Percentiles rank a stretch among this genome's conserved stretches.
phyloP scores from a whole-genome alignment of 1,284 basidiomycete genomes.

The Sphagnurus paluster region DNA sequence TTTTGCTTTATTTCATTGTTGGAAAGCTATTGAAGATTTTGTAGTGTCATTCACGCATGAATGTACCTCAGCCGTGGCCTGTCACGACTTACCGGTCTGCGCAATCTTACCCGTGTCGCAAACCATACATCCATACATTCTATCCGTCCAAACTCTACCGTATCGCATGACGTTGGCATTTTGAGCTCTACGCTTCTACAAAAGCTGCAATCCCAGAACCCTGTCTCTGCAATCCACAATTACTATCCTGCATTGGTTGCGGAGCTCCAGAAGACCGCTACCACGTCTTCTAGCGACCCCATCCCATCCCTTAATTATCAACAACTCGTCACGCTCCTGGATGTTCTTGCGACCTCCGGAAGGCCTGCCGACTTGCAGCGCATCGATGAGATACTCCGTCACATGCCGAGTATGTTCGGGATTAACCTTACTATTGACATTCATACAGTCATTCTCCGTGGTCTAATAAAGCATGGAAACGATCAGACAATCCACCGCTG shows the following conservation, averaged over 20 bases:
- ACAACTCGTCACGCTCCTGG: slow-evolving; percentile 37
- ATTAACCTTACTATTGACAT: slow-evolving; percentile 39
- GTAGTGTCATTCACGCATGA: slow-evolving; percentile 41
- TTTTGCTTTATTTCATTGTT: neutral
- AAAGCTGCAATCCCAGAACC: slow-evolving; percentile 29
- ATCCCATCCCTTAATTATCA: slow-evolving; percentile 24
- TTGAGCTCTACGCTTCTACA: slow-evolving; percentile 22
- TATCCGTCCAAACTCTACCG: slow-evolving; percentile 13
- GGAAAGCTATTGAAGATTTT: slow-evolving; percentile 1
- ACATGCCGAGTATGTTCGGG: slow-evolving; percentile 45
- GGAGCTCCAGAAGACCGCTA: slow-evolving; percentile 26
- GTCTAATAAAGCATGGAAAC: slow-evolving; percentile 43
- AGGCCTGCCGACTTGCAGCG: slow-evolving; percentile 47
- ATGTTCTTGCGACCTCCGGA: slow-evolving; percentile 47
- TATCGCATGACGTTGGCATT: slow-evolving; percentile 5
- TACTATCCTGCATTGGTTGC: slow-evolving; percentile 31
- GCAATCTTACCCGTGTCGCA: slow-evolving; percentile 14
- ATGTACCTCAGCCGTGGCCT: slow-evolving; percentile 49
- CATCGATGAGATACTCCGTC: slow-evolving; percentile 48
- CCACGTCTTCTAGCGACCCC: slow-evolving; percentile 12
- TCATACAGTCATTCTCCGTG: slow-evolving; percentile 46
- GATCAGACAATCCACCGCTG: slow-evolving; percentile 44
- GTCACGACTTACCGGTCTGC: slow-evolving; percentile 31
- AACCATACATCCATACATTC: slow-evolving; percentile 13
- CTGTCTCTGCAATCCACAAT: slow-evolving; percentile 34